Base-by-base conservation (phyloP, 2,329 filamentous ascomycete species). In the Berkeleyomyces basicola region DNA sequence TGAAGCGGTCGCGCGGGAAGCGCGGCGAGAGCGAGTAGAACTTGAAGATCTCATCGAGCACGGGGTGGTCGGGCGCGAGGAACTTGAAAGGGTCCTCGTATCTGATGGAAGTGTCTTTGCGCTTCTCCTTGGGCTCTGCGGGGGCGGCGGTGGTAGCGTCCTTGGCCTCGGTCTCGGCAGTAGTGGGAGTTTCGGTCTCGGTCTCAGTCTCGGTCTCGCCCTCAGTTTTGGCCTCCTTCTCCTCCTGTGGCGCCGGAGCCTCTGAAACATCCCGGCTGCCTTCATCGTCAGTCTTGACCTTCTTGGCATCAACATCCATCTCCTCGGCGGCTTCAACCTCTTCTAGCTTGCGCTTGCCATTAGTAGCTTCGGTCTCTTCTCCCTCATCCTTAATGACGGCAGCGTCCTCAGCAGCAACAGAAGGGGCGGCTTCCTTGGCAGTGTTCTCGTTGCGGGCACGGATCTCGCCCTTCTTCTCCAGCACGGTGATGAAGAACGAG, bases 51-150 rank as follows among this genome's bases (percentile, higher is more conserved):
- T 80, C 79, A 66, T 83, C 72, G 61, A 99, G 85, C 65, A 93
- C 88, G 2, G 83, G 76, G 71, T 96, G 88, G 36, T 86, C 80
- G 0, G 83, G 74, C 7, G 84, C 74, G 47, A 99, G 81, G 71
- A 90, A 99, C 71, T 96, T 96, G 80, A 96, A 99, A 3, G 91
- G 88, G 72, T 99, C 93, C 72, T 97, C 93, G 23, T 67, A 67
- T 43, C 63, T 61, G 61, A 67, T 66, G 11, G 67, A 84, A 79
- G 14, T 81, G 82, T 58, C 77, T 78, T 64, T 72, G 72, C 68
- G 71, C 14, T 55, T 62, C 16, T 58, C 55, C 10, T 46, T 39
- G 33, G 16, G 42, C 61, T 40, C 53, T 3, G 37, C 9, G 6
- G 47, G 51, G n/a, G 51, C 14, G 7, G 36, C 51, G 40, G 7